Conservation (phyloP, 129 eudicot species). For the Saussurea involucrata region DNA sequence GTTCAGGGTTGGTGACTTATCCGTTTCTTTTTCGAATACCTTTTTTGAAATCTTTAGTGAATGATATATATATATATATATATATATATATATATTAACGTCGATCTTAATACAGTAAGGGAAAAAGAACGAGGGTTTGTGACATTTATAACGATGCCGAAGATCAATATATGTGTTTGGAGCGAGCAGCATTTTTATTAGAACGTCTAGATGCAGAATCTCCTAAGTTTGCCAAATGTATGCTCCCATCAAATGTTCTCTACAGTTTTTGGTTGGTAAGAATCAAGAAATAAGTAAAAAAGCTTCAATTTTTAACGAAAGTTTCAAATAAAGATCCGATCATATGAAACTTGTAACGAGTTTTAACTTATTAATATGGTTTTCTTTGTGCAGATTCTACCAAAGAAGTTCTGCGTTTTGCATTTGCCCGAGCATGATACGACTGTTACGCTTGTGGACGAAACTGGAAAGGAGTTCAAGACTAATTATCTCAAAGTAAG, state of each 20-base stretch:
- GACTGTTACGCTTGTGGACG: conserved; percentile 56
- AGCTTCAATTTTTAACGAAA: neutral
- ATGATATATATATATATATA: neutral
- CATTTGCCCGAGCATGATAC: conserved; percentile 73
- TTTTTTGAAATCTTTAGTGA: neutral
- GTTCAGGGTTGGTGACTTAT: conserved; percentile 34
- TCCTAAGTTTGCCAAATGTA: conserved; percentile 66
- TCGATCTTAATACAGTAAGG: conserved; percentile 29
- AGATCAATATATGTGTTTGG: conserved; percentile 52
- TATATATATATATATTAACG: neutral
- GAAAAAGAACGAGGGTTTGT: conserved; percentile 46
- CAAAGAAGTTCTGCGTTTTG: conserved; percentile 48
- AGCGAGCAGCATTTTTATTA: conserved; percentile 58
- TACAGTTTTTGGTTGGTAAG: conserved; percentile 90
- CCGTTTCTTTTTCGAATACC: neutral
- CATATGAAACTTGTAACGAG: neutral
- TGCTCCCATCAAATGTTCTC: conserved; percentile 84
- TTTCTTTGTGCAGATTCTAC: conserved; percentile 49
- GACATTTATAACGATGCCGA: conserved; percentile 60
- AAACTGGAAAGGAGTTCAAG: conserved; percentile 55
- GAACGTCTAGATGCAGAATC: conserved; percentile 32
- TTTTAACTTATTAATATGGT: neutral
- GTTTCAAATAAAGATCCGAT: neutral
- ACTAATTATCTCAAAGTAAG: conserved; percentile 51
- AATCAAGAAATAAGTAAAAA: conserved; percentile 5